Conservation (phyloP, 106 monocot genomes). For the Dendrobium chrysotoxum region DNA sequence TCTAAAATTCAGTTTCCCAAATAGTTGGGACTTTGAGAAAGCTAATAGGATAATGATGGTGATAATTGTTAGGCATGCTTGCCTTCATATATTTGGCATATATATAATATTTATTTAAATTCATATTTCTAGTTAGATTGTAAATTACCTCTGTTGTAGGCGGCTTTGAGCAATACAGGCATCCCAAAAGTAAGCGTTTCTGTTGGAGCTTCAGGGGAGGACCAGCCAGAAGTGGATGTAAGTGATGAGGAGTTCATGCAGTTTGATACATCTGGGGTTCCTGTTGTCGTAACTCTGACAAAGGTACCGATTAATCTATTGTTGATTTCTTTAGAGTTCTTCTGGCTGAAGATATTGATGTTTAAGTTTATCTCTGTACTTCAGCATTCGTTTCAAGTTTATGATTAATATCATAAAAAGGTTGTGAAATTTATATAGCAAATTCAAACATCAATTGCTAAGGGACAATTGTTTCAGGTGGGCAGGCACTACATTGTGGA, state of each 20-base stretch:
- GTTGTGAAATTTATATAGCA: neutral
- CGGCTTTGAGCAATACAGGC: slow-evolving; percentile 75
- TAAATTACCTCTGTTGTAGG: slow-evolving; percentile 34
- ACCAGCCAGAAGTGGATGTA: slow-evolving; percentile 77
- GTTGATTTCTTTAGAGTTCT: neutral
- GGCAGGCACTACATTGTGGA: slow-evolving; percentile 87
- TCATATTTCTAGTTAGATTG: neutral
- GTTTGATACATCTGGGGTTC: slow-evolving; percentile 83
- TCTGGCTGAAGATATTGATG: neutral
- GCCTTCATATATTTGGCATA: neutral
- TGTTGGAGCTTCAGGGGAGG: slow-evolving; percentile 50
- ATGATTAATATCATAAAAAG: neutral
- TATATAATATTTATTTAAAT: neutral
- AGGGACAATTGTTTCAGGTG: slow-evolving; percentile 26
- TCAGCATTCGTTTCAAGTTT: neutral
- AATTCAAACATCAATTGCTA: neutral
- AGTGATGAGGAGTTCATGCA: slow-evolving; percentile 89
- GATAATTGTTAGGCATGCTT: neutral
- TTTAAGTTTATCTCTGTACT: neutral
- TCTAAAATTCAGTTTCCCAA: neutral
- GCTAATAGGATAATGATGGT: neutral
- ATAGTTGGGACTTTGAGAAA: neutral
- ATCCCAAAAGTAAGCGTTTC: slow-evolving; percentile 82
- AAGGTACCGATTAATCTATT: slow-evolving; percentile 33
- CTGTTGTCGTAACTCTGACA: slow-evolving; percentile 77